Conservation (phyloP, 2,329 filamentous ascomycete species). For the Bipolaris victoriae region DNA sequence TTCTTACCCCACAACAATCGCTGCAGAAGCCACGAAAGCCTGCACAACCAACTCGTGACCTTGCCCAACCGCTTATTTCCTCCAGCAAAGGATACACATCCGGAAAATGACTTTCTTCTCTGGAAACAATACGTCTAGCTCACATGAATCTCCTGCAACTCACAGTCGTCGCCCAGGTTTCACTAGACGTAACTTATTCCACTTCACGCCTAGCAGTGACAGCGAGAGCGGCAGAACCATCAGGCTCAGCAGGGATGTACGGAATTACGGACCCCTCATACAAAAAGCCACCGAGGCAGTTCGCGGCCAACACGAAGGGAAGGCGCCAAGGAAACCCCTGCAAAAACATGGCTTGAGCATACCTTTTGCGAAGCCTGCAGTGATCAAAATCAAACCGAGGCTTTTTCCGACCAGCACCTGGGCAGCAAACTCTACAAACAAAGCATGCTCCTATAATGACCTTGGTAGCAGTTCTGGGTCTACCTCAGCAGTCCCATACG, state of each 20-base stretch:
- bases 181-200: no score
- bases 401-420: neutral
- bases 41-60: neutral
- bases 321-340: neutral
- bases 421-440: neutral
- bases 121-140: neutral
- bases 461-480: slow-evolving; percentile 5
- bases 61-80: neutral
- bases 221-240: neutral
- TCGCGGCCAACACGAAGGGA: no score
- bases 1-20: neutral
- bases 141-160: neutral
- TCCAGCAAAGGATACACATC: neutral
- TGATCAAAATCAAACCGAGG: neutral
- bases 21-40: no score
- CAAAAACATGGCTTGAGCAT: neutral
- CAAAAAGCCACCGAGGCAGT: no score
- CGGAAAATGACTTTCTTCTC: neutral
- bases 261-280: neutral
- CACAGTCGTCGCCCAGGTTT: neutral
- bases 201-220: neutral
- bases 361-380: neutral
- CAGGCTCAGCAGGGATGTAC: neutral
- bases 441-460: neutral
- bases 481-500: neutral